A percentile compares a stretch with the other conserved stretches of the same genome.
These are phyloP conservation scores for Penicillium corylophilum DNA, from an alignment of 2,329 filamentous ascomycete species.

Conservation along the genomic window DNA sequence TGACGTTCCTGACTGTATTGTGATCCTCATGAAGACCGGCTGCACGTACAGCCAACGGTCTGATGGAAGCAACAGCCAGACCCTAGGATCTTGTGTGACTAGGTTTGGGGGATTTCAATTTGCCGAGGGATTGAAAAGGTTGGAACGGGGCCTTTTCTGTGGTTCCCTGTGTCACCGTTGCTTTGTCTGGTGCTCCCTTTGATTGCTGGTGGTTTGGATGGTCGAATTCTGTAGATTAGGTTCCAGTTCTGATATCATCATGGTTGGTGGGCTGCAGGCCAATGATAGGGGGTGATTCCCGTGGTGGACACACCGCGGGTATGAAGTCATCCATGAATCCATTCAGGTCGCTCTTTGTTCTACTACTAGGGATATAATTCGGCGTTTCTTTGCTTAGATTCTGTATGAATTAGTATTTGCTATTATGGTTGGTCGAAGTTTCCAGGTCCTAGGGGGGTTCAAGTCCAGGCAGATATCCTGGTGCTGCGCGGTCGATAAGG, in stretches of 20 bases:
- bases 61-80: slow-evolving; percentile 1
- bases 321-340: background rate
- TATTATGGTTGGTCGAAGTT: background rate
- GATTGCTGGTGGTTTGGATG: background rate
- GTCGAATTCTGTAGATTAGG: background rate
- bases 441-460: background rate
- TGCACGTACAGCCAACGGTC: slow-evolving; percentile 9
- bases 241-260: slow-evolving; percentile 4
- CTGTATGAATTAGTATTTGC: background rate
- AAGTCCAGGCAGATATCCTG: background rate
- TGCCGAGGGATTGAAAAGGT: background rate
- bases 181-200: background rate
- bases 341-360: background rate
- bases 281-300: background rate
- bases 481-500: too few species aligned
- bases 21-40: background rate
- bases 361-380: background rate
- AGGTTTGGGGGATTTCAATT: background rate
- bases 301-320: background rate
- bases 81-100: background rate
- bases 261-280: background rate
- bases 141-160: background rate
- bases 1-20: background rate
- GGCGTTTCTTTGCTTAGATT: background rate
- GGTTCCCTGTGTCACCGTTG: background rate